A percentile compares a stretch with the other conserved stretches of the same genome.
Conservation (phyloP, 2,329 filamentous ascomycete species). For the Drechslerella stenobrocha region DNA sequence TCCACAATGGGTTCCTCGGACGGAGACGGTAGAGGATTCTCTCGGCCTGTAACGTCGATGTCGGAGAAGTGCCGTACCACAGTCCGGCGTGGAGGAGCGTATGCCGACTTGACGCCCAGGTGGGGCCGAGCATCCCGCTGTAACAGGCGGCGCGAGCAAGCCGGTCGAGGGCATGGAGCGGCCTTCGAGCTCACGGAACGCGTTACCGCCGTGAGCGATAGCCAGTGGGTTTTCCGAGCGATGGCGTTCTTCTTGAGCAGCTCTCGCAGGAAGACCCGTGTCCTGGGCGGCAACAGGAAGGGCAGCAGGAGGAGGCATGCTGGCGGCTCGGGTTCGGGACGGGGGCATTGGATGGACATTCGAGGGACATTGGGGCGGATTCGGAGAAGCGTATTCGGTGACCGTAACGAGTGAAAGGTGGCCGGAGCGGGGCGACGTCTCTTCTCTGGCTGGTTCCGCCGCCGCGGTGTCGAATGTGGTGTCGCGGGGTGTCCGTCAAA, state of each 20-base stretch:
- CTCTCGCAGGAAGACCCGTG: slow-evolving; percentile 28
- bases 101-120: neutral
- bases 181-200: slow-evolving; percentile 1
- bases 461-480: slow-evolving; percentile 1
- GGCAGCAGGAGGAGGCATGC: slow-evolving; percentile 45
- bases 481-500: neutral
- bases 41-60: neutral
- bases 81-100: neutral
- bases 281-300: slow-evolving; percentile 41
- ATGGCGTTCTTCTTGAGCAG: slow-evolving; percentile 32
- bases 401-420: slow-evolving; percentile 4
- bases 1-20: neutral
- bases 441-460: neutral
- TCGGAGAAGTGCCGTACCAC: neutral
- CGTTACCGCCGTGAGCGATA: slow-evolving; percentile 24
- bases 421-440: neutral
- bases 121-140: neutral
- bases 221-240: neutral
- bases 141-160: neutral
- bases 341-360: slow-evolving; percentile 43
- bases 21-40: neutral
- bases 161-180: neutral
- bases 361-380: slow-evolving; percentile 46
- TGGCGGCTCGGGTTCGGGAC: slow-evolving; percentile 35
- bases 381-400: slow-evolving; percentile 1